Conservation (phyloP, 768 basidiomycete species). For the Boletus subcaerulescens region DNA sequence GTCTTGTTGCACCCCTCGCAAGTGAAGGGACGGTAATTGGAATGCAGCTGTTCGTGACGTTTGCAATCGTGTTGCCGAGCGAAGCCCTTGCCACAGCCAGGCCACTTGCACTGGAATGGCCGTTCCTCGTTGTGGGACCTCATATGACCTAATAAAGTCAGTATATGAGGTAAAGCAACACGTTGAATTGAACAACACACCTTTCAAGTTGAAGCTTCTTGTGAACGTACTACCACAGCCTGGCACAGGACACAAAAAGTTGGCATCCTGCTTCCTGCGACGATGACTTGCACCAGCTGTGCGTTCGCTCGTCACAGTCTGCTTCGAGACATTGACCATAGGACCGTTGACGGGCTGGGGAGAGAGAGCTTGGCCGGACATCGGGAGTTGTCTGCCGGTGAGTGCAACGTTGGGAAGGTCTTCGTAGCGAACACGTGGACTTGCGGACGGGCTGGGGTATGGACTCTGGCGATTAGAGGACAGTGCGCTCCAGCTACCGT, state of each 20-base stretch:
- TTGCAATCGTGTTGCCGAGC: slow-evolving; percentile 96
- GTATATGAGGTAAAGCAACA: slow-evolving; percentile 9
- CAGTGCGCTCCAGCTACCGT: slow-evolving; percentile 32
- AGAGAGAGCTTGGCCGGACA: slow-evolving; percentile 22
- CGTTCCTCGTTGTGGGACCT: slow-evolving; percentile 94
- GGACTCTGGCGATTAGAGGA: slow-evolving; percentile 50
- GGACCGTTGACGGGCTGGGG: slow-evolving; percentile 5
- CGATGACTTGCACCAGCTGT: slow-evolving; percentile 85
- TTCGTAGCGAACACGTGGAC: slow-evolving; percentile 51
- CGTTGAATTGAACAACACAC: slow-evolving; percentile 36
- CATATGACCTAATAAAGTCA: slow-evolving; percentile 65
- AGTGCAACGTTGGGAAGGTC: slow-evolving; percentile 43
- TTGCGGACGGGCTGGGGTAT: slow-evolving; percentile 68
- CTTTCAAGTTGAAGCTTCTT: slow-evolving; percentile 90
- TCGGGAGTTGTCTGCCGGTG: slow-evolving; percentile 18
- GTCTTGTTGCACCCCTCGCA: slow-evolving; percentile 92
- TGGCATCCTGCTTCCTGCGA: slow-evolving; percentile 84
- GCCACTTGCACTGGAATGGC: slow-evolving; percentile 93
- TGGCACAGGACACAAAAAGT: slow-evolving; percentile 77
- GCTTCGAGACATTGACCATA: slow-evolving; percentile 47
- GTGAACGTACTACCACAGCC: slow-evolving; percentile 89
- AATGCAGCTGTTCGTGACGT: slow-evolving; percentile 91
- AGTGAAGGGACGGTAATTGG: slow-evolving; percentile 87
- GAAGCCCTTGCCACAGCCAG: slow-evolving; percentile 92
- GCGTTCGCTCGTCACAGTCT: slow-evolving; percentile 87